Evolutionary conservation across 78 protist genomes (phyloP), one percentile per base, ranked within the genome.

Genomic region (Dictyostelium intermedium): DNA sequence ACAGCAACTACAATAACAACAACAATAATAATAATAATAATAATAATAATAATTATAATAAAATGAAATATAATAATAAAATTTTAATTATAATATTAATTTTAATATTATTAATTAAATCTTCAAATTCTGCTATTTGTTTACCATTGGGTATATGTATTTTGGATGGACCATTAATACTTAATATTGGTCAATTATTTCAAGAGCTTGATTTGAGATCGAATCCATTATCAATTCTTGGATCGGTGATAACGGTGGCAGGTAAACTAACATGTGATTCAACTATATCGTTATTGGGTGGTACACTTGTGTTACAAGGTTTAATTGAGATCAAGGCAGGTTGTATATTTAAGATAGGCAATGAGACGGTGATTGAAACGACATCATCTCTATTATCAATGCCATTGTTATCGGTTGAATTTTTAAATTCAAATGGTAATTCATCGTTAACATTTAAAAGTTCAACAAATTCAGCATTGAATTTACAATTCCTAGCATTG

Each of bases 391-490:
- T n/a, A 16, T 11, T 41, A 8, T 23, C 60, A 41, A 77, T 41
- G 50, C 60, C 60, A 35, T 23, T 23, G 0, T 16, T 77, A 35
- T 77, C 82, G 0, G 30, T 77, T 9, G 30, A 41, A 32, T 77
- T 77, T 34, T n/a, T 41, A 41, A 41, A 43, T 41, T 77, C 82
- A 7, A 77, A 41, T 77, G 82, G 82, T 11, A 77, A 77, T n/a
- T 77, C 82, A 16, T 16, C 79, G 13, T 35, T 72, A 6, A 18
- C 79, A 34, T 27, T 72, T 34, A 35, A 34, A 18, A 35, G 27
- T 18, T 0, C 45, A 41, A 27, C 18, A 10, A 35, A 20, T 18
- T 9, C 45, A n/a, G 82, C 53, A 41, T 39, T 77, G 20, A 25
- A 77, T 23, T n/a, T 77, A 41, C 63, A n/a, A 77, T n/a, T 41